phyloP scores from a whole-genome alignment of 768 basidiomycete species.

The Boletus reticulatus region DNA sequence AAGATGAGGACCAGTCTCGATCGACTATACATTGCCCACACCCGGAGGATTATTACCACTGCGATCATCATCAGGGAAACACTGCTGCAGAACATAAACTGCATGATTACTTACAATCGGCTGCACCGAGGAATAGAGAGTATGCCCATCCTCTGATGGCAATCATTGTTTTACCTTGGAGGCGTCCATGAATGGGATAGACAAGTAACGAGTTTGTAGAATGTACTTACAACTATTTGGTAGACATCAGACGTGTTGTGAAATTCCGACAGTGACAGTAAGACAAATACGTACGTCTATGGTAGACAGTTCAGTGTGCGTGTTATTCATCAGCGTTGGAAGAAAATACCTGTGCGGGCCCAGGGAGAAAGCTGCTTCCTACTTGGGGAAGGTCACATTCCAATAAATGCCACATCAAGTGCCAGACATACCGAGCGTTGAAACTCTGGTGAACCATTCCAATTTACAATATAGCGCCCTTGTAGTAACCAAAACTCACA shows the following conservation, averaged over 20 bases:
- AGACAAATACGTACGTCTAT: conserved; percentile 1
- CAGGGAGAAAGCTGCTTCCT: conserved; percentile 1
- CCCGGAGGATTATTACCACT: conserved; percentile 4
- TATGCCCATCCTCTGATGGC: neutral
- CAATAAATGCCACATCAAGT: neutral
- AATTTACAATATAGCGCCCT: neutral
- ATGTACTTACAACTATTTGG: conserved; percentile 1
- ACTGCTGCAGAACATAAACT: neutral
- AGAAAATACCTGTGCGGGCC: neutral
- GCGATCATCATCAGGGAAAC: neutral
- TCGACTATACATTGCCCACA: neutral
- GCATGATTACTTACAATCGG: conserved; percentile 1
- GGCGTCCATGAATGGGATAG: neutral
- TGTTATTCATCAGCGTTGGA: neutral
- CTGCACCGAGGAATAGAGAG: neutral
- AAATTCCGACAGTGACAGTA: neutral
- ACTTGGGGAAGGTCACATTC: neutral
- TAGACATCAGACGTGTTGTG: neutral
- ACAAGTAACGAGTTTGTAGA: neutral
- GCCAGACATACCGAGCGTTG: neutral
- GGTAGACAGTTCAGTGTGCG: neutral
- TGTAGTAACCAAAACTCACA: neutral
- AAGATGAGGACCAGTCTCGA: neutral
- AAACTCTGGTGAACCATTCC: neutral
- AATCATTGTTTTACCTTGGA: neutral